Percentiles rank a stretch among this genome's conserved stretches.
phyloP scores from a whole-genome alignment of 2,329 filamentous ascomycete species.

The Colletotrichum liaoningense region DNA sequence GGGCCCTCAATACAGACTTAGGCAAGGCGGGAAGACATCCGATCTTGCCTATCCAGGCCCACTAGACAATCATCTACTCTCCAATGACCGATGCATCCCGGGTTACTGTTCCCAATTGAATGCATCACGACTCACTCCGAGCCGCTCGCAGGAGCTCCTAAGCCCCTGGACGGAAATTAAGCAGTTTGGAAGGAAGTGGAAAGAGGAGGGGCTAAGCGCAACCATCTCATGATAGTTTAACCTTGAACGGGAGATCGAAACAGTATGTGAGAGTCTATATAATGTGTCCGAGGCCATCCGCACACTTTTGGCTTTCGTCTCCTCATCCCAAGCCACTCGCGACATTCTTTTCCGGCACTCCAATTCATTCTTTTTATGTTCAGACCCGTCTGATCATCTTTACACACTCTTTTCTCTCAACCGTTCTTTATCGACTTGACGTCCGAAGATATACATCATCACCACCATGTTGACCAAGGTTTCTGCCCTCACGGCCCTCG shows the following conservation, averaged over 20 bases:
- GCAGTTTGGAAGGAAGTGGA: background rate
- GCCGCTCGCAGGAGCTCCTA: background rate
- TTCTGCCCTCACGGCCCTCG: conserved; percentile 52
- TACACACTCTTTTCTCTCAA: background rate
- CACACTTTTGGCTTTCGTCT: background rate
- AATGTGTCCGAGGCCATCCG: conserved; percentile 6
- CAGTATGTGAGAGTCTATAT: conserved; percentile 29
- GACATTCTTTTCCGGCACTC: conserved; percentile 8
- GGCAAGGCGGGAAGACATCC: conserved; percentile 22
- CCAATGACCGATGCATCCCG: background rate
- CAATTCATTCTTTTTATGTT: conserved; percentile 1
- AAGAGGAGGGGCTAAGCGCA: background rate
- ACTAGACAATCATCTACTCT: background rate
- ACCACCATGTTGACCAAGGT: conserved; percentile 40
- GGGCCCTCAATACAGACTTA: background rate
- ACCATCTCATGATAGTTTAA: conserved; percentile 22
- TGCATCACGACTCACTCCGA: background rate
- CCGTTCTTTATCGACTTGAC: conserved; percentile 11
- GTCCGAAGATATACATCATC: background rate
- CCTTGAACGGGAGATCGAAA: conserved; percentile 12
- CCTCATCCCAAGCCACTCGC: conserved; percentile 4
- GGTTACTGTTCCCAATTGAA: conserved; percentile 22
- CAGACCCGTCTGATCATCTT: conserved; percentile 21
- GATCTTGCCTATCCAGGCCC: background rate
- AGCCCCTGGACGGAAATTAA: conserved; percentile 16